Evolutionary conservation across 2,329 filamentous ascomycete species (phyloP).

Genomic region (Coniochaeta hoffmannii): DNA sequence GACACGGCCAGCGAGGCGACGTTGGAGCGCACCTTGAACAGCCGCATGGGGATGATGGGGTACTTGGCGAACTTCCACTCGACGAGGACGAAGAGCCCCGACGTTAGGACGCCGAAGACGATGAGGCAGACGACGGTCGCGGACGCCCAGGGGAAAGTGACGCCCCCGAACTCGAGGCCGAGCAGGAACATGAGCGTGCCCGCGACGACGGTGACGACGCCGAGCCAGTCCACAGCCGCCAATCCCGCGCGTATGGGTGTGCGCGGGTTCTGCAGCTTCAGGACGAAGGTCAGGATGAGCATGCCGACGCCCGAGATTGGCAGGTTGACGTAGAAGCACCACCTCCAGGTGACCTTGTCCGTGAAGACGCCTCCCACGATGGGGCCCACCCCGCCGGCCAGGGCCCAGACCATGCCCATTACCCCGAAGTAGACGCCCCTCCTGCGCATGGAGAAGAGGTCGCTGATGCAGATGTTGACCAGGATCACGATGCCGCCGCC

Average conservation of each 20-base stretch:
- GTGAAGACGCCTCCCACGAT: slow-evolving; percentile 56
- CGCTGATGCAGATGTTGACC: slow-evolving; percentile 46
- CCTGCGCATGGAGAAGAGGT: slow-evolving; percentile 41
- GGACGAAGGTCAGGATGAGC: slow-evolving; percentile 50
- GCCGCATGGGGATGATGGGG: slow-evolving; percentile 59
- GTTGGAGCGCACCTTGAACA: slow-evolving; percentile 51
- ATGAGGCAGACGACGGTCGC: slow-evolving; percentile 55
- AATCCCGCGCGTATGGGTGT: slow-evolving; percentile 56
- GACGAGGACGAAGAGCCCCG: slow-evolving; percentile 46
- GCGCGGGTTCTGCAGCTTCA: slow-evolving; percentile 59
- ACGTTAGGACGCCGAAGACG: slow-evolving; percentile 46
- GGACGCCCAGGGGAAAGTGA: slow-evolving; percentile 53
- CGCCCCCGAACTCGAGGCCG: slow-evolving; percentile 62
- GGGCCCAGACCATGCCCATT: slow-evolving; percentile 59
- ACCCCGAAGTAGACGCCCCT: slow-evolving; percentile 50
- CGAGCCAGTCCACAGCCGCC: slow-evolving; percentile 53
- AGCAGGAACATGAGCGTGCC: slow-evolving; percentile 63
- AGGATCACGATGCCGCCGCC: slow-evolving; percentile 43
- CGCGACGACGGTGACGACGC: slow-evolving; percentile 54
- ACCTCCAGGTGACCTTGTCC: slow-evolving; percentile 50
- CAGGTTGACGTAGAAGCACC: slow-evolving; percentile 43
- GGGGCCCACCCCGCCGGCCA: slow-evolving; percentile 59
- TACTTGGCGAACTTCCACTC: slow-evolving; percentile 58
- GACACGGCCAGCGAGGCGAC: slow-evolving; percentile 44
- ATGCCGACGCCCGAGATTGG: slow-evolving; percentile 48